Conservation (phyloP, 352 stramenopile genomes). For the Phytophthora colocasiae region DNA sequence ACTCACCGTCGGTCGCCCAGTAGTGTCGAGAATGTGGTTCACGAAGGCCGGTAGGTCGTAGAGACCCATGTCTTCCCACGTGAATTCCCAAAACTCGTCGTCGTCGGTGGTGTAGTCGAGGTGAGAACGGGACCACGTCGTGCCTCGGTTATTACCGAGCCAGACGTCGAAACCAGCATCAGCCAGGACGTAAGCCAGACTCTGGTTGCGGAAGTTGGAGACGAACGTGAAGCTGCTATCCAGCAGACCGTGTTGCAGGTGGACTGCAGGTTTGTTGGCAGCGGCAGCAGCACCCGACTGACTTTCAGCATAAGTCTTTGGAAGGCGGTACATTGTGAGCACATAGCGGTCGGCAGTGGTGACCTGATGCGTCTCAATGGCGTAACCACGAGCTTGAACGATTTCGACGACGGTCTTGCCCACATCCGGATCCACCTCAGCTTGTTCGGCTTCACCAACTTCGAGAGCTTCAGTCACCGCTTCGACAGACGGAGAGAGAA, state of each 20-base stretch:
- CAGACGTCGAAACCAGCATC: slow-evolving; percentile 68
- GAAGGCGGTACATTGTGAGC: slow-evolving; percentile 18
- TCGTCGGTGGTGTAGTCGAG: slow-evolving; percentile 44
- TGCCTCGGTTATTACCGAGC: slow-evolving; percentile 71
- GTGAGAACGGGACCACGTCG: slow-evolving; percentile 51
- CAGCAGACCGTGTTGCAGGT: slow-evolving; percentile 59
- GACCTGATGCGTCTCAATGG: slow-evolving; percentile 17
- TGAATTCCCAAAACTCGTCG: slow-evolving; percentile 62
- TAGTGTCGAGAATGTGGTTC: slow-evolving; percentile 50
- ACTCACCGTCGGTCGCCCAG: slow-evolving; percentile 46
- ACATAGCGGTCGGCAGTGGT: slow-evolving; percentile 19
- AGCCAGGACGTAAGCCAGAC: slow-evolving; percentile 56
- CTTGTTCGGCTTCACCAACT: slow-evolving; percentile 6
- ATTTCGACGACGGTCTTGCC: slow-evolving; percentile 36
- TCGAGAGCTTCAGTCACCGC: slow-evolving; percentile 5
- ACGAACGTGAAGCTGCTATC: slow-evolving; percentile 70
- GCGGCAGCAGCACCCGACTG: slow-evolving; percentile 10
- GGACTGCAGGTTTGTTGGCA: slow-evolving; percentile 58
- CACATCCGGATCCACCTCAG: slow-evolving; percentile 14
- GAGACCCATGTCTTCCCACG: slow-evolving; percentile 61
- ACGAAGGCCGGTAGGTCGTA: slow-evolving; percentile 50
- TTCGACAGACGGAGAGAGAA: neutral
- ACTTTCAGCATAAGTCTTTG: slow-evolving; percentile 17
- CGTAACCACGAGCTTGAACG: slow-evolving; percentile 51
- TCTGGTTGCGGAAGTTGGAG: slow-evolving; percentile 62